A percentile compares a stretch with the other conserved stretches of the same genome.
phyloP scores from a whole-genome alignment of 768 basidiomycete species.

The Mycena olivaceomarginata region DNA sequence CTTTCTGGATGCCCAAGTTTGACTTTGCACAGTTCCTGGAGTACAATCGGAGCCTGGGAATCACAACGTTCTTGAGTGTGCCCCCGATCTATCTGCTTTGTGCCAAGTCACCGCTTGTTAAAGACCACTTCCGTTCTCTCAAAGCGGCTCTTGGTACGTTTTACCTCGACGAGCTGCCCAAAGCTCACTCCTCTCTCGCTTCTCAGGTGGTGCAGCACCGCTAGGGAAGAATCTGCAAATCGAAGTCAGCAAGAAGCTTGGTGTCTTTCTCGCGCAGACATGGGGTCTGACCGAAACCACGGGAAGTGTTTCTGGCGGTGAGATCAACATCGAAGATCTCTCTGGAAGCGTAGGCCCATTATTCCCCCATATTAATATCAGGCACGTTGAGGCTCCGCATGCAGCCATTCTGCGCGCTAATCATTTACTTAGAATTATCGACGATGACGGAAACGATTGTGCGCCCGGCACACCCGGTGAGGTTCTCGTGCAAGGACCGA shows the following conservation, averaged over 20 bases:
- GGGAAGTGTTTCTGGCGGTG: conserved; percentile 24
- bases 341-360: conserved; percentile 33
- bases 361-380: conserved; percentile 6
- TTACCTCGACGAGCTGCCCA: no score
- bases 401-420: neutral
- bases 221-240: conserved; percentile 36
- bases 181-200: no score
- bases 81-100: no score
- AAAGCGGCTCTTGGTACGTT: no score
- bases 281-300: conserved; percentile 41
- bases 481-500: conserved; percentile 35
- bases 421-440: conserved; percentile 23
- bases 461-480: conserved; percentile 36
- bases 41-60: no score
- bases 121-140: no score
- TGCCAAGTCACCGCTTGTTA: no score
- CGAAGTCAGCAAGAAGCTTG: conserved; percentile 33
- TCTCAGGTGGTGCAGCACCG: conserved; percentile 36
- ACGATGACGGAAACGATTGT: conserved; percentile 38
- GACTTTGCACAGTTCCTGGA: no score
- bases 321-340: conserved; percentile 25
- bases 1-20: no score
- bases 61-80: no score
- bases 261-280: conserved; percentile 33
- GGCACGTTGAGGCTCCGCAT: neutral